phyloP scores from a whole-genome alignment of 257 asterid genomes.

The Petunia secreta region DNA sequence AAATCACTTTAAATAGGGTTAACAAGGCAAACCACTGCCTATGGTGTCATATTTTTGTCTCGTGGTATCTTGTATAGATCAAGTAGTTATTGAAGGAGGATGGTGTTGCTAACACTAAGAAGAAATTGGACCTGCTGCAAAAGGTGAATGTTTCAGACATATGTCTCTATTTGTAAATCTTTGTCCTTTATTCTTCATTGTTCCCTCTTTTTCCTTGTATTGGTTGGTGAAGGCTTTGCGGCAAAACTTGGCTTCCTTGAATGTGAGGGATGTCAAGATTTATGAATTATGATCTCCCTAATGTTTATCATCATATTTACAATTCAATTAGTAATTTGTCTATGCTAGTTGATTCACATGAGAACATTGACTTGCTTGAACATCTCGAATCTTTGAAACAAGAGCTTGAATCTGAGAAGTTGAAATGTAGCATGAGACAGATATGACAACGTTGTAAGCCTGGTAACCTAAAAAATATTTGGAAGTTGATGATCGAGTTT shows the following conservation, averaged over 20 bases:
- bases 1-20: no score
- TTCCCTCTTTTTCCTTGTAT: neutral
- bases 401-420: constrained; percentile 79
- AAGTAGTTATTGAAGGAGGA: constrained; percentile 42
- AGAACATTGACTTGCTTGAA: constrained; percentile 80
- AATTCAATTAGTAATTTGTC: neutral
- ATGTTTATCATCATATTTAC: neutral
- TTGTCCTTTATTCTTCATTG: neutral
- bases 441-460: constrained; percentile 23
- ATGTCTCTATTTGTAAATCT: neutral
- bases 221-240: neutral
- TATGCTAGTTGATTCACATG: constrained; percentile 39
- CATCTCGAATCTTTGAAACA: constrained; percentile 75
- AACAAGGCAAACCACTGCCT: no score
- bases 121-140: constrained; percentile 63
- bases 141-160: constrained; percentile 52
- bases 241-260: neutral
- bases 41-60: neutral
- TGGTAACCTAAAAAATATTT: constrained; percentile 9
- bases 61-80: constrained; percentile 40
- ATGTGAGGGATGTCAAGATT: neutral
- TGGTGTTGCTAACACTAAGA: constrained; percentile 37
- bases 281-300: neutral
- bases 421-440: constrained; percentile 58
- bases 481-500: neutral